Evolutionary conservation across 139 green algal genomes (phyloP).

Genomic region (Desmodesmus armatus): DNA sequence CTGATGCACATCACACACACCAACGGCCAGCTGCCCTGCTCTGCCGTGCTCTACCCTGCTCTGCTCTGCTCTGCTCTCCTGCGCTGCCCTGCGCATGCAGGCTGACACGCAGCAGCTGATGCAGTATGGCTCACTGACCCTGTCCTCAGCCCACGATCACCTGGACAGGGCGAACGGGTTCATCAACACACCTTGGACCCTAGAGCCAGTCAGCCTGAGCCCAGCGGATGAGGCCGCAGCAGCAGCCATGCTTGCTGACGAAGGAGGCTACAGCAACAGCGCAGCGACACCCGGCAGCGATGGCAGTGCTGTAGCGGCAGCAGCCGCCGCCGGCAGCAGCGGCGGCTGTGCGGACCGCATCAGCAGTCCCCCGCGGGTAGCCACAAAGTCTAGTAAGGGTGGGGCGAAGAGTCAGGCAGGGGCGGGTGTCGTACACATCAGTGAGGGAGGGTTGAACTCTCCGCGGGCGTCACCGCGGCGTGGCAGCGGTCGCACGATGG

Average conservation of each 20-base stretch:
- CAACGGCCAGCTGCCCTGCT: background rate
- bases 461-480: background rate
- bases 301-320: slow-evolving; percentile 7
- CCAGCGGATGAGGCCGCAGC: slow-evolving; percentile 20
- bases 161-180: slow-evolving; percentile 35
- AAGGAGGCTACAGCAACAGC: background rate
- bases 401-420: too few species aligned
- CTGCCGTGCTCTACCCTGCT: background rate
- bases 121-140: slow-evolving; percentile 28
- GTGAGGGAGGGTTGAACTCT: slow-evolving; percentile 12
- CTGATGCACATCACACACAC: too few species aligned
- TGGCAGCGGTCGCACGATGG: background rate
- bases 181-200: slow-evolving; percentile 38
- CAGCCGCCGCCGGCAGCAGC: background rate
- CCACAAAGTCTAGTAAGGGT: too few species aligned
- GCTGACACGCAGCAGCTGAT: slow-evolving; percentile 35
- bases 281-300: background rate
- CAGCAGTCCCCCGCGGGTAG: background rate
- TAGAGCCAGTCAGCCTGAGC: background rate
- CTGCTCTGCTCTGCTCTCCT: background rate
- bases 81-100: background rate
- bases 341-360: background rate
- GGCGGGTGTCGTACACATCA: background rate
- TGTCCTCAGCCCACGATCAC: background rate
- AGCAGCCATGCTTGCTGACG: background rate